phyloP scores from a whole-genome alignment of 805 yeast species.

The Komagataella ulmi region DNA sequence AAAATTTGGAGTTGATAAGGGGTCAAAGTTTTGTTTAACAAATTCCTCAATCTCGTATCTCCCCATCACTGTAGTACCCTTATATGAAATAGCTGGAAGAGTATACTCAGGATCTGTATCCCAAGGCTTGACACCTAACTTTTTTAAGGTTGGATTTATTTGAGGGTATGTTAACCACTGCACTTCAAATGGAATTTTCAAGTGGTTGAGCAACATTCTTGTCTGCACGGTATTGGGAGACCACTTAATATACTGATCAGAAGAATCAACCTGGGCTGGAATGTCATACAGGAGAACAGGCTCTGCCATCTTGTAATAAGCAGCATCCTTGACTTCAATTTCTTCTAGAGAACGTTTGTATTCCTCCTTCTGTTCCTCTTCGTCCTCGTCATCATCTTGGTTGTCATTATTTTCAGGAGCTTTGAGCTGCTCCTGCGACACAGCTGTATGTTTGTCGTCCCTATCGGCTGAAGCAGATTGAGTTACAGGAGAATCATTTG shows the following conservation, averaged over 20 bases:
- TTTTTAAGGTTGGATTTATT: background rate
- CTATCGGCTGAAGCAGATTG: background rate
- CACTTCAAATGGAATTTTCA: slow-evolving; percentile 1
- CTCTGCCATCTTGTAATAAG: background rate
- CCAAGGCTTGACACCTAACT: background rate
- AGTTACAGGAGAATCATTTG: background rate
- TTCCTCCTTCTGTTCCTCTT: background rate
- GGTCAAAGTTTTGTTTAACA: background rate
- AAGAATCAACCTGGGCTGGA: background rate
- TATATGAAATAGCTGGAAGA: slow-evolving; percentile 1
- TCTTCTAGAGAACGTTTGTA: background rate
- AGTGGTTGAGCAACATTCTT: slow-evolving; percentile 1
- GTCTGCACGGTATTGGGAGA: slow-evolving; percentile 1
- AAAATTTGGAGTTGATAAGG: background rate
- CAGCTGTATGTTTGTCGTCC: background rate
- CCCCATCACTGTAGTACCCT: slow-evolving; percentile 1
- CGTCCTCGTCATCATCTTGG: background rate
- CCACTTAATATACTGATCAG: background rate
- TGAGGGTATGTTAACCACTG: slow-evolving; percentile 1
- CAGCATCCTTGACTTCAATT: background rate
- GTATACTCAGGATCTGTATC: background rate
- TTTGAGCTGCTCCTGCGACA: background rate
- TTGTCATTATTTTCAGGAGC: background rate
- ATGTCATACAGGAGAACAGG: slow-evolving; percentile 1
- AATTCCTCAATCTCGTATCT: slow-evolving; percentile 1